Conservation (phyloP, 352 stramenopile genomes). For the Peronospora belbahrii region DNA sequence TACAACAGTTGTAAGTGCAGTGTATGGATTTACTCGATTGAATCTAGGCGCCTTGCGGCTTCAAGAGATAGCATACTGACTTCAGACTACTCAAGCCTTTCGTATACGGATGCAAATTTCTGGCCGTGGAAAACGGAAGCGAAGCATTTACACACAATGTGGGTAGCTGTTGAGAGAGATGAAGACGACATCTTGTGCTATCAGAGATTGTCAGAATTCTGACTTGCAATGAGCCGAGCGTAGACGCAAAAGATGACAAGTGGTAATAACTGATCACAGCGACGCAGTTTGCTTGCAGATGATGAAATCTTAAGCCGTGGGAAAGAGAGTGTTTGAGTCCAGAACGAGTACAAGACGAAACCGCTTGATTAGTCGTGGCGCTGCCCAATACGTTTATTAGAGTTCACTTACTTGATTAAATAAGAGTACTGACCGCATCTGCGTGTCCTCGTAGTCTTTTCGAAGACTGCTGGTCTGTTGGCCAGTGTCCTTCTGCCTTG, state of each 20-base stretch:
- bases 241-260: not conserved
- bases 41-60: no score
- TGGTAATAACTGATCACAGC: not conserved
- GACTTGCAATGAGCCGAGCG: conserved; percentile 6
- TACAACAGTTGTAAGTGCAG: no score
- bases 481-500: not conserved
- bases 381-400: not conserved
- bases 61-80: conserved; percentile 8
- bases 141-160: conserved; percentile 21
- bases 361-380: not conserved
- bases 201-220: conserved; percentile 27
- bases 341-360: conserved; percentile 13
- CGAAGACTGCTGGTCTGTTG: conserved; percentile 5
- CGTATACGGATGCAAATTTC: no score
- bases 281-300: no score
- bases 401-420: conserved; percentile 15
- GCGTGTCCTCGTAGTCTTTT: conserved; percentile 5
- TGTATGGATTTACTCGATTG: no score
- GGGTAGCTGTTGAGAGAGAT: conserved; percentile 18
- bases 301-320: no score
- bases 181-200: conserved; percentile 22
- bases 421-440: conserved; percentile 20
- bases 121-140: conserved; percentile 12
- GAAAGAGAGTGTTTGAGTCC: no score
- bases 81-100: conserved; percentile 24